These are phyloP conservation scores for Endothia cerciana DNA, from an alignment of 2,329 filamentous ascomycete species.

Conservation along the genomic window DNA sequence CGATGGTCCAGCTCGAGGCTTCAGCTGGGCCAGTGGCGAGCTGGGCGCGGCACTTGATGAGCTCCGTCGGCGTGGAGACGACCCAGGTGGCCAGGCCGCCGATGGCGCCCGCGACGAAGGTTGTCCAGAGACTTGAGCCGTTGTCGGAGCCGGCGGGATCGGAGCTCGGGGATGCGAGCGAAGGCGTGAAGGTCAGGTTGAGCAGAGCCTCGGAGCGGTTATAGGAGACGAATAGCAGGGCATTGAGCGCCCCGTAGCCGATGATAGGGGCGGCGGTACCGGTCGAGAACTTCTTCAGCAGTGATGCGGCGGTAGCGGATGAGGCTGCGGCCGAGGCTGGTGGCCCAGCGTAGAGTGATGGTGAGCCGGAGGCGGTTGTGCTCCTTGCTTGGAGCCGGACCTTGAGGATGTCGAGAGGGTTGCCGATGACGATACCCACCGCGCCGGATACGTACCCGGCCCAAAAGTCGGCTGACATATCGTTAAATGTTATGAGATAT, in stretches of 20 bases:
- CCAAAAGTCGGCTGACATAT: slow-evolving; percentile 90
- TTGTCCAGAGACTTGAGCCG: slow-evolving; percentile 62
- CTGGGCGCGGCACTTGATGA: slow-evolving; percentile 88
- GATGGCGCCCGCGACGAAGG: slow-evolving; percentile 78
- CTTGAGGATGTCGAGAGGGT: slow-evolving; percentile 73
- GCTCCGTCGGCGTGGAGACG: slow-evolving; percentile 85
- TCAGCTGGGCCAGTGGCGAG: slow-evolving; percentile 48
- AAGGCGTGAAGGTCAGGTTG: slow-evolving; percentile 40
- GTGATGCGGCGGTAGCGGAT: slow-evolving; percentile 32
- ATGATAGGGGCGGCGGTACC: slow-evolving; percentile 85
- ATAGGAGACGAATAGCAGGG: slow-evolving; percentile 86
- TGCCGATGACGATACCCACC: slow-evolving; percentile 84
- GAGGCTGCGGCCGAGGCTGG: slow-evolving; percentile 19
- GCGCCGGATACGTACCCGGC: slow-evolving; percentile 89
- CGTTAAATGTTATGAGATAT: background rate
- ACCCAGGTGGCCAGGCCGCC: slow-evolving; percentile 86
- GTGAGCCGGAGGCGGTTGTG: slow-evolving; percentile 23
- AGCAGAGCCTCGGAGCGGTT: slow-evolving; percentile 77
- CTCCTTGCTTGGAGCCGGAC: slow-evolving; percentile 76
- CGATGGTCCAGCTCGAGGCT: slow-evolving; percentile 65
- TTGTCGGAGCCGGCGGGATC: slow-evolving; percentile 39
- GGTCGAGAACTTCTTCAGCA: slow-evolving; percentile 44
- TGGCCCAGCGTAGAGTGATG: slow-evolving; percentile 11
- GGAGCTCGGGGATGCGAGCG: slow-evolving; percentile 21
- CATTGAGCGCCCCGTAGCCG: slow-evolving; percentile 89